Conservation (phyloP, 306 rosid species). For the Coriaria nepalensis region DNA sequence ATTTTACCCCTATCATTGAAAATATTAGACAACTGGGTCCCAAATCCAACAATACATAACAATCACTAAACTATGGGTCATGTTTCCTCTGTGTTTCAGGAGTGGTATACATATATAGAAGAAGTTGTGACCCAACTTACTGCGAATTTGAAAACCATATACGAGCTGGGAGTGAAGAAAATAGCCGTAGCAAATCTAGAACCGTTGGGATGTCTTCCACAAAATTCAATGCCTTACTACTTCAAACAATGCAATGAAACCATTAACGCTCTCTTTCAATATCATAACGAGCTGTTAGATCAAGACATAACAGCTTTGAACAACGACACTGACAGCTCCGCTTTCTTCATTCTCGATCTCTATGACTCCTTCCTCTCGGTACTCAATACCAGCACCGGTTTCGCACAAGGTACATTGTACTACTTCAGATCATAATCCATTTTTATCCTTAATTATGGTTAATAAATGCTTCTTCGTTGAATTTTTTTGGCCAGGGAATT, state of each 20-base stretch:
- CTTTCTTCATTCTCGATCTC: slow-evolving; percentile 27
- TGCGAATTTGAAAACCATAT: slow-evolving; percentile 23
- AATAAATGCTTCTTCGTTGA: no score
- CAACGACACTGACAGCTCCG: background rate
- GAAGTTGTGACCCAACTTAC: slow-evolving; percentile 24
- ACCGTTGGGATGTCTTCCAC: slow-evolving; percentile 43
- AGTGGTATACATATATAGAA: slow-evolving; percentile 7
- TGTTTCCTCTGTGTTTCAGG: slow-evolving; percentile 17
- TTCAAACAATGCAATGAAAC: slow-evolving; percentile 9
- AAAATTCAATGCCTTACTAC: background rate
- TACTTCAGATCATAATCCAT: no score
- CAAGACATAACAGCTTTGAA: slow-evolving; percentile 20
- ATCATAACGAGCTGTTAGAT: slow-evolving; percentile 26
- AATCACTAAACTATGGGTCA: background rate
- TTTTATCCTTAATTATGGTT: no score
- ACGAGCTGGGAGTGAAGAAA: slow-evolving; percentile 23
- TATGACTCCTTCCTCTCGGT: slow-evolving; percentile 11
- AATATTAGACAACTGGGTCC: no score
- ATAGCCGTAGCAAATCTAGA: slow-evolving; percentile 23
- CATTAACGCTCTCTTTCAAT: slow-evolving; percentile 13
- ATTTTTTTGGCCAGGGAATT: slow-evolving; percentile 2
- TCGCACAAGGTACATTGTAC: no score
- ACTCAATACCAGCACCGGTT: slow-evolving; percentile 12
- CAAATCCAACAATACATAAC: no score
- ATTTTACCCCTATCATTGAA: no score